phyloP scores from a whole-genome alignment of 2,329 filamentous ascomycete genomes.

The Talaromyces pinophilus region DNA sequence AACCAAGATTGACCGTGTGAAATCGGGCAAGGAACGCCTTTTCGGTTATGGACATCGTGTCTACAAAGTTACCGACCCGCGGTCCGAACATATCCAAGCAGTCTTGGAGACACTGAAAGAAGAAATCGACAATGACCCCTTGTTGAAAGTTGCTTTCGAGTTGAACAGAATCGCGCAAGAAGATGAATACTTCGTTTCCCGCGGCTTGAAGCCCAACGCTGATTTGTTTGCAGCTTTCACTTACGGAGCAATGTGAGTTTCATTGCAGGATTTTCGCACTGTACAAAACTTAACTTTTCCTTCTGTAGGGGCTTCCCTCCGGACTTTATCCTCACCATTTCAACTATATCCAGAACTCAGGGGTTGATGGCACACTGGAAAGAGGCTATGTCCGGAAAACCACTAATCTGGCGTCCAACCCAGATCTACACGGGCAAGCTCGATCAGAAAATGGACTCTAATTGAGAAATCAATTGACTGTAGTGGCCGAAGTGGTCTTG shows the following conservation, averaged over 20 bases:
- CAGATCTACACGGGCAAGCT: constrained; percentile 11
- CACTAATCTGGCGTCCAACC: constrained; percentile 7
- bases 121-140: background rate
- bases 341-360: constrained; percentile 1
- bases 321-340: constrained; percentile 12
- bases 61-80: background rate
- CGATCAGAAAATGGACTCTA: background rate
- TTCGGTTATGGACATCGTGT: constrained; percentile 17
- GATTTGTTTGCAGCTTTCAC: constrained; percentile 11
- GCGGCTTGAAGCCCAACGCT: constrained; percentile 7
- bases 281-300: background rate
- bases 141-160: constrained; percentile 11
- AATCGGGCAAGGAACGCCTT: background rate
- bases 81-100: background rate
- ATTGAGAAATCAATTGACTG: background rate
- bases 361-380: constrained; percentile 13
- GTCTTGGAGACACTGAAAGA: constrained; percentile 5
- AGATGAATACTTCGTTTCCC: constrained; percentile 14
- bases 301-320: constrained; percentile 5
- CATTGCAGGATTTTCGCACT: background rate
- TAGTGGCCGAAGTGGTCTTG: background rate
- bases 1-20: background rate
- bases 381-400: constrained; percentile 10
- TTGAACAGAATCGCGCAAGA: constrained; percentile 2
- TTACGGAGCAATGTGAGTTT: constrained; percentile 13